Percentiles rank a stretch among this genome's conserved stretches.
Evolutionary conservation across 352 stramenopile species (phyloP).

Genomic region (Globisporangium solare): DNA sequence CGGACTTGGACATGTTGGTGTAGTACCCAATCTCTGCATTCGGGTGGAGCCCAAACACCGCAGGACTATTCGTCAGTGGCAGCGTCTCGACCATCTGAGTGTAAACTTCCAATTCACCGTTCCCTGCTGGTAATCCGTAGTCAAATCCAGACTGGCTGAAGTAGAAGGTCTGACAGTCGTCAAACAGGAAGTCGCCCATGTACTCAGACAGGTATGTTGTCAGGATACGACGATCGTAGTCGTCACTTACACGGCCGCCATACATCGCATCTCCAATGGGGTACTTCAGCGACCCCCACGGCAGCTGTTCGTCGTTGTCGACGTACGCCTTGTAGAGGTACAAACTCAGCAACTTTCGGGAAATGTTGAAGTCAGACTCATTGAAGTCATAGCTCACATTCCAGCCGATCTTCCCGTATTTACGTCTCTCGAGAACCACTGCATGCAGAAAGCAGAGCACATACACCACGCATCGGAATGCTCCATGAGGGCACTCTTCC

Average conservation of each 20-base stretch:
- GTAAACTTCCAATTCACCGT: conserved; percentile 76
- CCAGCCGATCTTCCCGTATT: conserved; percentile 97
- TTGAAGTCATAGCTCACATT: conserved; percentile 98
- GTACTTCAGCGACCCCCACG: conserved; percentile 93
- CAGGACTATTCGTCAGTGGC: conserved; percentile 91
- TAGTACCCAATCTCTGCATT: conserved; percentile 97
- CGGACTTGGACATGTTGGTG: conserved; percentile 92
- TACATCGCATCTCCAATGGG: conserved; percentile 97
- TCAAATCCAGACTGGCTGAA: conserved; percentile 93
- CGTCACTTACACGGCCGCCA: conserved; percentile 93
- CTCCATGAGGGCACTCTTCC: conserved; percentile 91
- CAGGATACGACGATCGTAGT: conserved; percentile 95
- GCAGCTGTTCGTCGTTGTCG: conserved; percentile 90
- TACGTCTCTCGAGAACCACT: conserved; percentile 92
- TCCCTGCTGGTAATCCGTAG: conserved; percentile 70
- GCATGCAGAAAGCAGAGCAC: conserved; percentile 95
- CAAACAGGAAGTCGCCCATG: conserved; percentile 97
- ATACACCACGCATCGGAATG: conserved; percentile 93
- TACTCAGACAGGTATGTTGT: conserved; percentile 93
- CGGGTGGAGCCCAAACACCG: conserved; percentile 94
- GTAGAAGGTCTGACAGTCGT: conserved; percentile 92
- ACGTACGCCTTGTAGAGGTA: conserved; percentile 94
- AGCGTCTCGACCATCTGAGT: conserved; percentile 83
- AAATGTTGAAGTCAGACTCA: conserved; percentile 95
- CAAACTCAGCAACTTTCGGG: conserved; percentile 84